Evolutionary conservation across 116 monocot genomes (phyloP).

Genomic region (Papilionanthe hybrid): DNA sequence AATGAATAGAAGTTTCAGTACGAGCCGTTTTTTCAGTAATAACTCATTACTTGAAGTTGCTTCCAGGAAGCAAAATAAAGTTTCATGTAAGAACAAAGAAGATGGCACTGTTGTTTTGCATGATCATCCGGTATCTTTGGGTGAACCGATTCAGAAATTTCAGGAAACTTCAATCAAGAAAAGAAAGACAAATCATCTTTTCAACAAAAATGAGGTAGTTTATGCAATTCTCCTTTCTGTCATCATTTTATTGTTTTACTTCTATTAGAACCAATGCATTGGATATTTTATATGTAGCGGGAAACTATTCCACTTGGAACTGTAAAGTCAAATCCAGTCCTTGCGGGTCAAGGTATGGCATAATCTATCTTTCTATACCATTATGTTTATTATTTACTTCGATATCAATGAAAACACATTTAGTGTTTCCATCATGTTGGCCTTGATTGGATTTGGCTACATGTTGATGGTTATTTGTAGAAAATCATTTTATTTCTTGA

Average conservation of each 20-base stretch:
- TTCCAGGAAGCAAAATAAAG: conserved; percentile 16
- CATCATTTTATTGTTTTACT: neutral
- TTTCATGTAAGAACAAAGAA: conserved; percentile 5
- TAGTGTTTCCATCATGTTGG: neutral
- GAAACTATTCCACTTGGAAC: conserved; percentile 4
- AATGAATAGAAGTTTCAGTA: conserved; percentile 14
- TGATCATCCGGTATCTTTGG: conserved; percentile 9
- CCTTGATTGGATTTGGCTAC: neutral
- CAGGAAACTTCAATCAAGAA: conserved; percentile 31
- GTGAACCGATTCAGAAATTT: conserved; percentile 3
- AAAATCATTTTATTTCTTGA: no score
- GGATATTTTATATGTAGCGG: conserved; percentile 8
- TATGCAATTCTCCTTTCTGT: neutral
- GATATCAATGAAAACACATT: neutral
- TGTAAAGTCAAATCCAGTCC: conserved; percentile 2
- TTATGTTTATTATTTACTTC: neutral
- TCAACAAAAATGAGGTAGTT: conserved; percentile 13
- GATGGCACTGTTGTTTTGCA: neutral
- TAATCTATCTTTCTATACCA: neutral
- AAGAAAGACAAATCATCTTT: conserved; percentile 35
- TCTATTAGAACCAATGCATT: neutral
- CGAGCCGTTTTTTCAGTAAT: conserved; percentile 39
- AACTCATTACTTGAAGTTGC: conserved; percentile 14
- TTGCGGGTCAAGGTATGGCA: conserved; percentile 30
- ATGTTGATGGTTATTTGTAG: no score